Evolutionary conservation across 2,329 filamentous ascomycete genomes (phyloP).

Genomic region (Cladophialophora exuberans): DNA sequence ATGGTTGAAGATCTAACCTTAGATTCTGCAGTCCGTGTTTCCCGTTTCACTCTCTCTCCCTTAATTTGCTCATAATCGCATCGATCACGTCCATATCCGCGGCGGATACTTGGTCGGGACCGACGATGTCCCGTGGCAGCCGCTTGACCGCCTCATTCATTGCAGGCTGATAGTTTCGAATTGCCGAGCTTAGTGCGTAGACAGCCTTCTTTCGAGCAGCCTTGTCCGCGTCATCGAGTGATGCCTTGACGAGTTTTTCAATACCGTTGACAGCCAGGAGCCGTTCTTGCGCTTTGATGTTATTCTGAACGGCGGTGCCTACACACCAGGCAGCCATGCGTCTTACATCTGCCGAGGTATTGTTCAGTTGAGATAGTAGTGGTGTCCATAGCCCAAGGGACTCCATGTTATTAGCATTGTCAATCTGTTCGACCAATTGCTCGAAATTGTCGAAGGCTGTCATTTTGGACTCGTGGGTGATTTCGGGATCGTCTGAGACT

Average conservation of each 20-base stretch:
- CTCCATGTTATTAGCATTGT: slow-evolving; percentile 95
- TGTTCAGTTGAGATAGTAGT: slow-evolving; percentile 69
- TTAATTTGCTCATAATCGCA: slow-evolving; percentile 67
- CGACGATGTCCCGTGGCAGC: slow-evolving; percentile 64
- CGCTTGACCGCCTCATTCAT: slow-evolving; percentile 68
- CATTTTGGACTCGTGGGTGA: slow-evolving; percentile 74
- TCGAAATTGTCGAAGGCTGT: slow-evolving; percentile 94
- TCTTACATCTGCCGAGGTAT: slow-evolving; percentile 72
- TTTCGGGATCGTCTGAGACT: slow-evolving; percentile 61
- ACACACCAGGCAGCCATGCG: slow-evolving; percentile 92
- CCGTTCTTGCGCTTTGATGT: slow-evolving; percentile 79
- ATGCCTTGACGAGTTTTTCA: slow-evolving; percentile 68
- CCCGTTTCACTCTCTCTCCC: slow-evolving; percentile 22
- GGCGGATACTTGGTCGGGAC: slow-evolving; percentile 71
- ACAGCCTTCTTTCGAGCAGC: slow-evolving; percentile 82
- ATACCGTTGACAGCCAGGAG: slow-evolving; percentile 67
- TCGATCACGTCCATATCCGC: slow-evolving; percentile 87
- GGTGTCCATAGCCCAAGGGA: slow-evolving; percentile 80
- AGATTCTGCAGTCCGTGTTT: background rate
- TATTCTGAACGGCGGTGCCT: slow-evolving; percentile 95
- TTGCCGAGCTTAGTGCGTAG: slow-evolving; percentile 82
- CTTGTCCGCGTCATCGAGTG: slow-evolving; percentile 61
- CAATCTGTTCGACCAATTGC: slow-evolving; percentile 85
- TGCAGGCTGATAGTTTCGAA: slow-evolving; percentile 85
- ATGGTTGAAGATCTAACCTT: too few species aligned